These are phyloP conservation scores for Rhododendron griersonianum DNA, from an alignment of 148 eudicot species.

Conservation along the genomic window DNA sequence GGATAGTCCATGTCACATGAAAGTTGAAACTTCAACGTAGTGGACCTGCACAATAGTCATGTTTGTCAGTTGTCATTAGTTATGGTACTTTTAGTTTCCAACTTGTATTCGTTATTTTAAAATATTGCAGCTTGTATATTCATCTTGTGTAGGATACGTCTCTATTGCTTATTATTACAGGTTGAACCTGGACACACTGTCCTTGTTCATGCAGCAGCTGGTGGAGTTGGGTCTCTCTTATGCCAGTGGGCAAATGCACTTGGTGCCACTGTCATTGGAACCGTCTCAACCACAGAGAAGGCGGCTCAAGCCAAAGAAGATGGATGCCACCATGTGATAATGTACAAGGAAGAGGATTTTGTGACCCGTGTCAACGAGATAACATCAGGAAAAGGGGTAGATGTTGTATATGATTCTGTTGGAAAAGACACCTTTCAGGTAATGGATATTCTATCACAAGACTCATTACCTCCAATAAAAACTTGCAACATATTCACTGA, in stretches of 20 bases:
- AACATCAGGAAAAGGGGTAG: slow-evolving; percentile 79
- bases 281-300: slow-evolving; percentile 72
- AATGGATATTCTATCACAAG: neutral
- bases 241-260: slow-evolving; percentile 91
- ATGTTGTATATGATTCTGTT: slow-evolving; percentile 84
- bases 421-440: slow-evolving; percentile 92
- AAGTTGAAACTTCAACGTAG: neutral
- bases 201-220: slow-evolving; percentile 52
- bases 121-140: no score
- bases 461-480: neutral
- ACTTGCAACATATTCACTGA: neutral
- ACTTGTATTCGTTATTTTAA: no score
- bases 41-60: neutral
- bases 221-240: slow-evolving; percentile 74
- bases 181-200: no score
- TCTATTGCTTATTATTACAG: no score
- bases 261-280: slow-evolving; percentile 82
- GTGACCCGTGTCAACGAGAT: slow-evolving; percentile 65
- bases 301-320: slow-evolving; percentile 80
- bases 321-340: slow-evolving; percentile 78
- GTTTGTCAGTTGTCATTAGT: no score
- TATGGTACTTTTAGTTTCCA: no score
- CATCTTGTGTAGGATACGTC: no score
- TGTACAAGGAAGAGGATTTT: slow-evolving; percentile 73
- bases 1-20: neutral